Evolutionary conservation across 2,329 filamentous ascomycete species (phyloP).

Genomic region (Trichoderma hamatum): DNA sequence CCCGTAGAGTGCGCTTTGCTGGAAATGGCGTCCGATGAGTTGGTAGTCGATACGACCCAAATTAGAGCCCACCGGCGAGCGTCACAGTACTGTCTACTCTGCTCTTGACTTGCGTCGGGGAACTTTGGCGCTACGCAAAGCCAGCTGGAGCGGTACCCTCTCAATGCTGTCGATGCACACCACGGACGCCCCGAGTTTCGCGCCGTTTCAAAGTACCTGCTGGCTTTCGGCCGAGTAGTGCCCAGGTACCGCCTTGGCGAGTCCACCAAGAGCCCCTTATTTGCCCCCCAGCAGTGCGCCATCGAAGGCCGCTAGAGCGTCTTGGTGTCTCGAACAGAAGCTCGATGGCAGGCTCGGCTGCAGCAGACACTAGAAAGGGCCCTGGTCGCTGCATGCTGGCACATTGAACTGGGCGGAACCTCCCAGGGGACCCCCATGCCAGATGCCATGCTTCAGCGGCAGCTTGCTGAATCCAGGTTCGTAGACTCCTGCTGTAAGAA

Average conservation of each 20-base stretch:
- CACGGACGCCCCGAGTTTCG: not conserved
- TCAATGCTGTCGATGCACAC: not conserved
- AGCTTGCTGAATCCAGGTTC: conserved; percentile 16
- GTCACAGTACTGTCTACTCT: not conserved
- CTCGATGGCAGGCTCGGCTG: conserved; percentile 11
- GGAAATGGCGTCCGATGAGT: not conserved
- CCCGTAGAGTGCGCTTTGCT: not conserved
- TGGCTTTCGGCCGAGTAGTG: not conserved
- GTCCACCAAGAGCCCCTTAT: conserved; percentile 14
- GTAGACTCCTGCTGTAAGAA: conserved; percentile 9
- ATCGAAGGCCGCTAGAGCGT: conserved; percentile 23
- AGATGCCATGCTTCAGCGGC: conserved; percentile 17
- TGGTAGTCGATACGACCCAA: not conserved
- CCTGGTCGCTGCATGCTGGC: conserved; percentile 8
- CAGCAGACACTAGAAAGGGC: conserved; percentile 1
- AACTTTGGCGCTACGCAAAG: not conserved
- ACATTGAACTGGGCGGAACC: not conserved
- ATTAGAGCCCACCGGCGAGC: not conserved
- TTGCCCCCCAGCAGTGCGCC: conserved; percentile 8
- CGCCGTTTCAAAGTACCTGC: not conserved
- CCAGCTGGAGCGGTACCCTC: not conserved
- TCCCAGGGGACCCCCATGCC: conserved; percentile 14
- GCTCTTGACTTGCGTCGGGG: not conserved
- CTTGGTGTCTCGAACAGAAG: conserved; percentile 22
- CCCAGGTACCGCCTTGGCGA: not conserved